Conservation (phyloP, 768 basidiomycete species). For the Mycena epipterygia region DNA sequence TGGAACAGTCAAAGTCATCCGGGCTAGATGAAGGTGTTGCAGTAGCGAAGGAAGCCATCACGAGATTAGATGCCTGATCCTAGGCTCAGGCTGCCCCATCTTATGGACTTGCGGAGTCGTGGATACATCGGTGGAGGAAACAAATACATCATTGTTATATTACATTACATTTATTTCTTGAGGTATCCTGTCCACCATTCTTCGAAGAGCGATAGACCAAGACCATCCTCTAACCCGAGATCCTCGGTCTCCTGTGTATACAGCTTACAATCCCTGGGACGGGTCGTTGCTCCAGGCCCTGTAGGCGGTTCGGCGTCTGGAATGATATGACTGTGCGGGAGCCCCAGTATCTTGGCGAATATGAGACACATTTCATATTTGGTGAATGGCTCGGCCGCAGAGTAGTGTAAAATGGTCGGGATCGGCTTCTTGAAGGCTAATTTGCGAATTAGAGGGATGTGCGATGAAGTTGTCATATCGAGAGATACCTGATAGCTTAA, state of each 20-base stretch:
- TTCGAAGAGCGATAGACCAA: constrained; percentile 79
- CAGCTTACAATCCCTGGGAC: constrained; percentile 87
- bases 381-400: constrained; percentile 84
- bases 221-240: constrained; percentile 69
- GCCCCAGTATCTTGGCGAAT: constrained; percentile 76
- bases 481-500: constrained; percentile 75
- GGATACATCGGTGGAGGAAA: background rate
- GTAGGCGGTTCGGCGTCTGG: constrained; percentile 79
- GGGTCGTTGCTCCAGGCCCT: constrained; percentile 73
- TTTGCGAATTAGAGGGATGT: background rate
- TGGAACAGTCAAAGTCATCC: constrained; percentile 21
- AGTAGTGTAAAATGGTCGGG: constrained; percentile 89
- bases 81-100: too few relatives aligned
- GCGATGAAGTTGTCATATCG: background rate
- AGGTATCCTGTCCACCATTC: constrained; percentile 85
- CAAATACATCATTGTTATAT: constrained; percentile 5
- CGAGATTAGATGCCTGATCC: constrained; percentile 24
- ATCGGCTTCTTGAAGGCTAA: constrained; percentile 57
- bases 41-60: constrained; percentile 15
- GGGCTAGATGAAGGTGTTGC: constrained; percentile 23
- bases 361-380: constrained; percentile 94
- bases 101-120: too few relatives aligned
- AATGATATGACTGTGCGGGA: constrained; percentile 82
- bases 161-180: constrained; percentile 34
- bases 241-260: constrained; percentile 82